A percentile compares a stretch with the other conserved stretches of the same genome.
These are phyloP conservation scores for Aspergillus clavatus DNA, from an alignment of 2,329 filamentous ascomycete species.

Conservation along the genomic window DNA sequence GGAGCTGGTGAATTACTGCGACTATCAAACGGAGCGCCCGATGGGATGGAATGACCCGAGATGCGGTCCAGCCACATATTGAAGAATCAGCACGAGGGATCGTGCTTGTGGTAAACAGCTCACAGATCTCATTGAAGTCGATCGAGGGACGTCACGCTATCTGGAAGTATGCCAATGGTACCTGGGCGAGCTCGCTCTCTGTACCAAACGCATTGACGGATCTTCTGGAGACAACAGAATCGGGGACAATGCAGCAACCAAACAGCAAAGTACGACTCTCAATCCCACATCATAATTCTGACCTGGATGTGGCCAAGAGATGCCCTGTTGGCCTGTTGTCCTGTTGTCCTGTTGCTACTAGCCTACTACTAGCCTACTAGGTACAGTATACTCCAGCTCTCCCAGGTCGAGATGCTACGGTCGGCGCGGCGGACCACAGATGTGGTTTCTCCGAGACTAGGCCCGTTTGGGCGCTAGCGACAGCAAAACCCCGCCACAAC, in stretches of 20 bases:
- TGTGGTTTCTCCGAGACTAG: slow-evolving; percentile 19
- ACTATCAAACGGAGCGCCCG: slow-evolving; percentile 56
- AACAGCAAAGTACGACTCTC: background rate
- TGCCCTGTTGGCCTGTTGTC: too few relatives aligned
- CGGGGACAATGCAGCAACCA: background rate
- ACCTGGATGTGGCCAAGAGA: too few relatives aligned
- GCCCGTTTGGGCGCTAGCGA: slow-evolving; percentile 21
- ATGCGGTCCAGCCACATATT: slow-evolving; percentile 89
- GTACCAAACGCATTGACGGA: background rate
- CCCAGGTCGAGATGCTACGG: slow-evolving; percentile 10
- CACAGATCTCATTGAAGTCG: slow-evolving; percentile 9
- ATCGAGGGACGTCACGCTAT: background rate
- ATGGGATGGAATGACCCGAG: slow-evolving; percentile 63
- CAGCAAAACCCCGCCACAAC: slow-evolving; percentile 30
- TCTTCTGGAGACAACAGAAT: background rate
- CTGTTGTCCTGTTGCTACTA: too few relatives aligned
- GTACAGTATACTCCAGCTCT: background rate
- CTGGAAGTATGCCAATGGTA: background rate
- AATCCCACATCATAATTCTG: background rate
- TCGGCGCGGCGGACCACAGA: background rate
- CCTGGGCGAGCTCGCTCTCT: background rate
- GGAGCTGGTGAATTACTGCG: slow-evolving; percentile 68
- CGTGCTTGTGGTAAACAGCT: slow-evolving; percentile 10
- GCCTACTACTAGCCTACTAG: too few relatives aligned
- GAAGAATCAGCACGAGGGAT: slow-evolving; percentile 8